These are phyloP conservation scores for Luvunga scandens DNA, from an alignment of 345 rosid genomes.

Conservation along the genomic window DNA sequence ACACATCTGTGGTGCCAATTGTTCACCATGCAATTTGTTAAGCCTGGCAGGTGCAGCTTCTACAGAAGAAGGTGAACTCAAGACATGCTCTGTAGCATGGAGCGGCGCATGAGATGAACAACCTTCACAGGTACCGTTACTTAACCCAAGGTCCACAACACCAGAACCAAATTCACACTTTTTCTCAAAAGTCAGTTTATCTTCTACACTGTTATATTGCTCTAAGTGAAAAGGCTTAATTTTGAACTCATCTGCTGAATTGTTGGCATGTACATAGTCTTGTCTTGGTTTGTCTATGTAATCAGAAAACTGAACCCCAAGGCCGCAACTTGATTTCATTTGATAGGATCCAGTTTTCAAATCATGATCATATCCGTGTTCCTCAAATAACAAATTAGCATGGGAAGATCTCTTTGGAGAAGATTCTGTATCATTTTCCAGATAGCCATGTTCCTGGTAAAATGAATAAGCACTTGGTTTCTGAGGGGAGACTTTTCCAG, in stretches of 20 bases:
- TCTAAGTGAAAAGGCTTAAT: conserved; percentile 18
- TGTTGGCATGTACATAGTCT: conserved; percentile 17
- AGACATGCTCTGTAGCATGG: conserved; percentile 30
- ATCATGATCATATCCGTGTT: conserved; percentile 18
- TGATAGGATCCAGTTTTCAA: conserved; percentile 19
- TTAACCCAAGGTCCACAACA: conserved; percentile 27
- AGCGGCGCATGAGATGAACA: conserved; percentile 39
- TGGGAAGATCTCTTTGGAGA: conserved; percentile 17
- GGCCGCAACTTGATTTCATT: conserved; percentile 16
- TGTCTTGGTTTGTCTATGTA: conserved; percentile 19
- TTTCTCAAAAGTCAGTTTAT: conserved; percentile 25
- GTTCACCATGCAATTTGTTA: conserved; percentile 20
- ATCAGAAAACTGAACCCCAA: conserved; percentile 22
- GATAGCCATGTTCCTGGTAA: conserved; percentile 13
- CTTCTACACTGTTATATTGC: conserved; percentile 27
- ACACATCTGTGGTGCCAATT: conserved; percentile 28
- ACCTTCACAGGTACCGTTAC: conserved; percentile 28
- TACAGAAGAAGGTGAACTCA: conserved; percentile 32
- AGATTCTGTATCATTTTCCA: conserved; percentile 19
- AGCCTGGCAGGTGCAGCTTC: conserved; percentile 27
- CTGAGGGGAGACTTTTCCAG: conserved; percentile 24
- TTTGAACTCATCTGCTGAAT: conserved; percentile 26
- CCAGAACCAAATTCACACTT: not conserved
- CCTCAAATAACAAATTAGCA: conserved; percentile 14
- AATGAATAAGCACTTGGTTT: conserved; percentile 20